A percentile compares a stretch with the other conserved stretches of the same genome.
Evolutionary conservation across 176 grass and related monocot genomes (phyloP).

Genomic region (Aechmea fasciata): DNA sequence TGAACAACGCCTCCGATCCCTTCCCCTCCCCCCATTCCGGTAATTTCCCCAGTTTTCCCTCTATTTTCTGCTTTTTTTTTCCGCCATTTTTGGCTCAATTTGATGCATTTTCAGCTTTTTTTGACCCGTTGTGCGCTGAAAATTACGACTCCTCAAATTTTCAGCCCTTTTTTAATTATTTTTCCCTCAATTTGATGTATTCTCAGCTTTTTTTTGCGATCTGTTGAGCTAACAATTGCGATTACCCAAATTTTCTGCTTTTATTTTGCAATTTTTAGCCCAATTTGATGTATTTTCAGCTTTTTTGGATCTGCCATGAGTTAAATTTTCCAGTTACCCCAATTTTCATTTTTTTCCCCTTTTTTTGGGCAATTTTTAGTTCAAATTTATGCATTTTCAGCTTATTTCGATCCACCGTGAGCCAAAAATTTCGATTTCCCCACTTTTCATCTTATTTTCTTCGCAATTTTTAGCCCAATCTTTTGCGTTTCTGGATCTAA

Average conservation of each 20-base stretch:
- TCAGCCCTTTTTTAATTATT: too few relatives aligned
- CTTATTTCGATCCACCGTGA: too few relatives aligned
- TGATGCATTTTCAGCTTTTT: neutral
- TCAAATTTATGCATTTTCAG: neutral
- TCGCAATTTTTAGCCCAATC: neutral
- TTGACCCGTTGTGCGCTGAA: too few relatives aligned
- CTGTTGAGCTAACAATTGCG: too few relatives aligned
- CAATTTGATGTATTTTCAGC: too few relatives aligned
- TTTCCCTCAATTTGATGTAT: too few relatives aligned
- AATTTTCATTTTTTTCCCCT: too few relatives aligned
- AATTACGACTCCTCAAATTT: too few relatives aligned
- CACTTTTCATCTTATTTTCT: neutral
- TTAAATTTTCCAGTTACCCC: neutral
- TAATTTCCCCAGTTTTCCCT: neutral
- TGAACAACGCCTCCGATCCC: slow-evolving; percentile 19
- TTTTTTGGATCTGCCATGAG: neutral
- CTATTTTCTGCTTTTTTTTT: neutral
- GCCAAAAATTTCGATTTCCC: too few relatives aligned
- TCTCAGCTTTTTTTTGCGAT: too few relatives aligned
- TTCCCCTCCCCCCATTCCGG: slow-evolving; percentile 5
- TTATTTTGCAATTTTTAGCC: too few relatives aligned
- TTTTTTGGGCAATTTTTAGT: neutral
- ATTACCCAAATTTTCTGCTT: too few relatives aligned
- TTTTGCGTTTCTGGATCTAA: neutral
- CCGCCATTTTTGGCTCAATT: neutral